Conservation (phyloP, 768 basidiomycete genomes). For the Hericium coralloides region DNA sequence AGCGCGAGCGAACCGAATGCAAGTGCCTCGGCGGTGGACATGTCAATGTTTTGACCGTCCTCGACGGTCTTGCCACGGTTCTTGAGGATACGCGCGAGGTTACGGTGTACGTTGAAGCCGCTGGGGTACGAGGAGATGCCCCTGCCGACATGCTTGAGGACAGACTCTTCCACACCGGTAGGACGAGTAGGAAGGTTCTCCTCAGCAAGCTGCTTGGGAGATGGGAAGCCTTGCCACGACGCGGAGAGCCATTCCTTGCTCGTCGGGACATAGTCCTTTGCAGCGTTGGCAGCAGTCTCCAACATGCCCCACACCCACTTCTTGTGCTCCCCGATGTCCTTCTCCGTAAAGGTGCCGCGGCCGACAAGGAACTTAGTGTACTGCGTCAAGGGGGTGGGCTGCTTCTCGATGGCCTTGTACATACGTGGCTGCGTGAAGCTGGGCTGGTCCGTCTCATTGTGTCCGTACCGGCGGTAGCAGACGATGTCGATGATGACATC, state of each 20-base stretch:
- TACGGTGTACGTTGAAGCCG: conserved; percentile 83
- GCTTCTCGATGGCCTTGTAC: conserved; percentile 95
- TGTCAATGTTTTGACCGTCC: conserved; percentile 90
- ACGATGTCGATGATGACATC: conserved; percentile 98
- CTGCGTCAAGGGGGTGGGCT: conserved; percentile 84
- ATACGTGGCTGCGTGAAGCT: conserved; percentile 98
- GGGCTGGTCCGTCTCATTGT: conserved; percentile 99
- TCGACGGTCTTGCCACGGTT: conserved; percentile 86
- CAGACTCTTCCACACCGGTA: conserved; percentile 73
- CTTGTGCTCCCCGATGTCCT: conserved; percentile 97
- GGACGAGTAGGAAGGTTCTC: conserved; percentile 82
- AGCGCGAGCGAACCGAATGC: conserved; percentile 91
- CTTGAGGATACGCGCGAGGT: conserved; percentile 85
- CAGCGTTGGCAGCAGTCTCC: conserved; percentile 87
- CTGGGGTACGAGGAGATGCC: conserved; percentile 80
- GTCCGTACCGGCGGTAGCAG: conserved; percentile 98
- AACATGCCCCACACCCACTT: conserved; percentile 99
- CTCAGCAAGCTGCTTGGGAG: conserved; percentile 91
- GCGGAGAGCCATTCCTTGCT: conserved; percentile 97
- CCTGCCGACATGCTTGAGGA: conserved; percentile 77
- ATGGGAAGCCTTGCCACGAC: conserved; percentile 97
- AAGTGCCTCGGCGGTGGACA: conserved; percentile 97
- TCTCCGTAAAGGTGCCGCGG: conserved; percentile 89
- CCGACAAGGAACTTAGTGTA: conserved; percentile 88
- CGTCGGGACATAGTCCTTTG: conserved; percentile 93